Evolutionary conservation across 306 rosid species (phyloP), one percentile per base, ranked within the genome.

Genomic region (Ammopiptanthus mongolicus): DNA sequence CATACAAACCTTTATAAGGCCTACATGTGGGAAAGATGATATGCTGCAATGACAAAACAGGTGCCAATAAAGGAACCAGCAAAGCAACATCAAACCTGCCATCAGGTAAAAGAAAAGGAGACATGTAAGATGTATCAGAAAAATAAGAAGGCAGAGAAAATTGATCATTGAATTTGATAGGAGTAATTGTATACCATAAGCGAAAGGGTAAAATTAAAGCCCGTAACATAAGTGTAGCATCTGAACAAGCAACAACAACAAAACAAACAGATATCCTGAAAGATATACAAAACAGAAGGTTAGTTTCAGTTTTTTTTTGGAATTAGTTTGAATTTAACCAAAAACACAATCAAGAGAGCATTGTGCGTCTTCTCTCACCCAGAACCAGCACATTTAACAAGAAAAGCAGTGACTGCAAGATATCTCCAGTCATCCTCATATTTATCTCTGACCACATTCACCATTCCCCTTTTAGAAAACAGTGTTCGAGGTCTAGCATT

Each of bases 371-470:
- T 47, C 44, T 67, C 75, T 71, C 69, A 95, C 99, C 91, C 86
- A 87, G 99, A 88, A 80, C 89, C 84, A 51, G 80, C 86, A 81
- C 74, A 87, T 85, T 85, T 95, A 78, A 95, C 96, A 76, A 87
- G 96, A 83, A 95, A 92, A 37, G 92, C 89, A 55, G 98, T 95
- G 69, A 95, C 97, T 5, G 98, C 97, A 64, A 95, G 86, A 84
- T 95, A 92, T 88, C 99, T 86, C 99, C 93, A 88, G 74, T 95
- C 99, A 86, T 95, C 99, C 71, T 90, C 99, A 86, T 80, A 83
- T 55, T 84, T 86, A 65, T 86, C 93, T 63, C 64, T 59, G 59
- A 29, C 77, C 69, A 68, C 68, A 71, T 79, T 77, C 60, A 59
- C 46, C 50, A 72, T 78, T 71, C 75, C 96, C 47, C 79, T 82